Percentiles rank a stretch among this genome's conserved stretches.
These are phyloP conservation scores for Candida endomychidarum DNA, from an alignment of 805 yeast species.

Conservation along the genomic window DNA sequence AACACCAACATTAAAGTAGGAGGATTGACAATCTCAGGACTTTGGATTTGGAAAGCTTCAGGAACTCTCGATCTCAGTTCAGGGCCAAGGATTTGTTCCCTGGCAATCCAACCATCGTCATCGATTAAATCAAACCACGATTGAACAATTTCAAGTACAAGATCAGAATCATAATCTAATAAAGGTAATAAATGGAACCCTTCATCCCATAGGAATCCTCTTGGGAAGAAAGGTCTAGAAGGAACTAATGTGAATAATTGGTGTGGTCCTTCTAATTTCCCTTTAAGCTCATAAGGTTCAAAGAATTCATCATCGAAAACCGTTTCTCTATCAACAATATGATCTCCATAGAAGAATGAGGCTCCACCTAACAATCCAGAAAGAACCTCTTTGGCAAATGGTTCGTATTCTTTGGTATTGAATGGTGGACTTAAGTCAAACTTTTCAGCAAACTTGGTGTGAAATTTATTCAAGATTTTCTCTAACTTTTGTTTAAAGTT, in stretches of 20 bases:
- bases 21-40: slow-evolving; percentile 90
- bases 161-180: slow-evolving; percentile 77
- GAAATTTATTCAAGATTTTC: slow-evolving; percentile 38
- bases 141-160: slow-evolving; percentile 73
- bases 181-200: slow-evolving; percentile 90
- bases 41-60: slow-evolving; percentile 75
- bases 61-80: slow-evolving; percentile 92
- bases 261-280: slow-evolving; percentile 70
- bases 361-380: slow-evolving; percentile 89
- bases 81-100: slow-evolving; percentile 90
- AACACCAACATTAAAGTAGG: slow-evolving; percentile 85
- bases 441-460: slow-evolving; percentile 49
- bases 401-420: slow-evolving; percentile 37
- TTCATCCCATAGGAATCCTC: slow-evolving; percentile 99
- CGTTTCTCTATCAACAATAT: slow-evolving; percentile 73
- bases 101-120: slow-evolving; percentile 93
- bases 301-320: slow-evolving; percentile 69
- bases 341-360: slow-evolving; percentile 83
- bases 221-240: slow-evolving; percentile 89
- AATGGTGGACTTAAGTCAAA: slow-evolving; percentile 60
- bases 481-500: slow-evolving; percentile 38
- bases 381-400: slow-evolving; percentile 74
- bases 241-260: slow-evolving; percentile 85
- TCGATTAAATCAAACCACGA: slow-evolving; percentile 90
- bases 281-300: slow-evolving; percentile 50